These are phyloP conservation scores for Melampsora americana DNA, from an alignment of 1,284 basidiomycete species.

Conservation along the genomic window DNA sequence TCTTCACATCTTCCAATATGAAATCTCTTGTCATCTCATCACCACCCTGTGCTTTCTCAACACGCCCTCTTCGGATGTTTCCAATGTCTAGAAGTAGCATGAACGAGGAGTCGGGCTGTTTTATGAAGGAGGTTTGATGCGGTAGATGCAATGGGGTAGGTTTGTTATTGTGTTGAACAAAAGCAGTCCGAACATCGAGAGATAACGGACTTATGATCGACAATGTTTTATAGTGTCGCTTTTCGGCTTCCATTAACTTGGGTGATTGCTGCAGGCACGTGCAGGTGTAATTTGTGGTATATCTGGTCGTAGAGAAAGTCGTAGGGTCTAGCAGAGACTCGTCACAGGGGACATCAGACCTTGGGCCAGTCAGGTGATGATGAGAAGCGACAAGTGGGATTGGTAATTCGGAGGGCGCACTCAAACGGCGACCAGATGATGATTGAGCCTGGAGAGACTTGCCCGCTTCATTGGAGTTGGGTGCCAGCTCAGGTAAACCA, in stretches of 20 bases:
- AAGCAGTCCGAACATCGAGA: background rate
- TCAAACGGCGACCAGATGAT: background rate
- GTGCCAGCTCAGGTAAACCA: too few species aligned
- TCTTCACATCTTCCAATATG: background rate
- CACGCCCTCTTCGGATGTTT: background rate
- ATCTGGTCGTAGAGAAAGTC: too few species aligned
- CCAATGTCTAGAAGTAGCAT: background rate
- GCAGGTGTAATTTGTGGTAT: background rate
- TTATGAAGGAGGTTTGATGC: background rate
- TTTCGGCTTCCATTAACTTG: background rate
- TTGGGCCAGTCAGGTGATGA: too few species aligned
- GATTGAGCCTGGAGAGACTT: too few species aligned
- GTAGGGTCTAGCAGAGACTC: too few species aligned
- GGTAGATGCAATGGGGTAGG: background rate
- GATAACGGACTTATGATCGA: background rate
- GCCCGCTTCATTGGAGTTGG: too few species aligned
- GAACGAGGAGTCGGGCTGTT: background rate
- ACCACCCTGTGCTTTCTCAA: too few species aligned
- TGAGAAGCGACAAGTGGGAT: background rate
- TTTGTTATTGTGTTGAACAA: background rate
- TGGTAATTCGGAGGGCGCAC: background rate
- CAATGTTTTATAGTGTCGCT: background rate
- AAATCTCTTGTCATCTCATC: constrained; percentile 1
- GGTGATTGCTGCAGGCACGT: background rate
- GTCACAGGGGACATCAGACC: too few species aligned